A percentile compares a stretch with the other conserved stretches of the same genome.
Conservation (phyloP, 345 rosid genomes). For the Durio zibethinus region DNA sequence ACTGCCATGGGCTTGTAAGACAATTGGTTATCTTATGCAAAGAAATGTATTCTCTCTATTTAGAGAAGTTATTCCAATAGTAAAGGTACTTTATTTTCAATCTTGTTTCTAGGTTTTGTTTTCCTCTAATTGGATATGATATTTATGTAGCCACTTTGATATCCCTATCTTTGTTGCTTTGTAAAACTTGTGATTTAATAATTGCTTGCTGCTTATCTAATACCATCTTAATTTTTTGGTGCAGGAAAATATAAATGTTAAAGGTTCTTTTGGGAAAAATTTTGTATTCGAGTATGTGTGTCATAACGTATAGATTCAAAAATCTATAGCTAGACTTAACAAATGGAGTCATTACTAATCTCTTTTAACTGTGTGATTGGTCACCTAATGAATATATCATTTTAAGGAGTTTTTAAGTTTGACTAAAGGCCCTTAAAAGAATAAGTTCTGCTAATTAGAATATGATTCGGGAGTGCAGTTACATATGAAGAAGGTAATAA, state of each 20-base stretch:
- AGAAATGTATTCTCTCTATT: conserved; percentile 51
- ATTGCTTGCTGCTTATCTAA: conserved; percentile 7
- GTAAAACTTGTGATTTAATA: neutral
- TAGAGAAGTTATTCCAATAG: conserved; percentile 58
- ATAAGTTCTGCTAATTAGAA: too few species aligned
- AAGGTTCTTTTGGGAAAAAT: conserved; percentile 24
- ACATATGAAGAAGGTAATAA: too few species aligned
- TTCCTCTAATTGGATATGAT: conserved; percentile 16
- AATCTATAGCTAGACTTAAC: too few species aligned
- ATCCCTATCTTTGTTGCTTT: neutral
- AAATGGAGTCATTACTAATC: too few species aligned
- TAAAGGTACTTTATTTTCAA: conserved; percentile 44
- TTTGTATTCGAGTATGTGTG: conserved; percentile 64
- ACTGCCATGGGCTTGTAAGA: conserved; percentile 89
- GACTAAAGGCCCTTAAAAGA: too few species aligned
- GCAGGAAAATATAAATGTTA: conserved; percentile 54
- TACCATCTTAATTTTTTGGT: conserved; percentile 12
- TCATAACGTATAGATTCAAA: too few species aligned
- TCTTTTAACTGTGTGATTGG: too few species aligned
- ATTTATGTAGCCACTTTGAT: neutral
- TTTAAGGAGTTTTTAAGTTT: too few species aligned
- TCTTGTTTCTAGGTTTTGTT: neutral
- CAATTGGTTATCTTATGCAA: conserved; percentile 56
- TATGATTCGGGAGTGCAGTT: too few species aligned
- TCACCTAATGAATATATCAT: too few species aligned